Conservation (phyloP, 1,284 basidiomycete genomes). For the Blastosporella zonata region DNA sequence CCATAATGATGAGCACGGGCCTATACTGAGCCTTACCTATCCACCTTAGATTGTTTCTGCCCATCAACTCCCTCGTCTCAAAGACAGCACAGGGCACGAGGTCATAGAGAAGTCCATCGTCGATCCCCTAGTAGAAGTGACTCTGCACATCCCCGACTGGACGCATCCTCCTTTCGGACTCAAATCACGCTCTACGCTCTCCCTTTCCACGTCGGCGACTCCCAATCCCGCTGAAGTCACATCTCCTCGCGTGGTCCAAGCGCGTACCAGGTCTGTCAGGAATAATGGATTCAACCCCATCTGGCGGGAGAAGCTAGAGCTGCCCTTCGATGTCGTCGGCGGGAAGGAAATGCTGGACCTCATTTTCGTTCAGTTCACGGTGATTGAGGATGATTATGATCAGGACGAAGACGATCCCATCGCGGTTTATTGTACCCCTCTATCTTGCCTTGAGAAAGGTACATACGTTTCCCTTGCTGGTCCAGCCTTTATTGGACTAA, state of each 20-base stretch:
- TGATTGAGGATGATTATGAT: constrained; percentile 59
- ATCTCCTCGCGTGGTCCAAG: constrained; percentile 34
- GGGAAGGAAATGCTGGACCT: constrained; percentile 64
- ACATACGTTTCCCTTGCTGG: constrained; percentile 25
- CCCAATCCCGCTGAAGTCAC: constrained; percentile 23
- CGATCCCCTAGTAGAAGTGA: constrained; percentile 80
- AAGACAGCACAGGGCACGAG: constrained; percentile 63
- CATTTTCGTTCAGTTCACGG: constrained; percentile 75
- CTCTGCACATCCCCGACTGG: constrained; percentile 77
- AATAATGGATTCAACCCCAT: constrained; percentile 87
- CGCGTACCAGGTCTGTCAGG: constrained; percentile 58
- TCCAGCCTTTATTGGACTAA: neutral
- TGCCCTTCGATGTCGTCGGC: constrained; percentile 70
- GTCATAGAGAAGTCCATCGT: constrained; percentile 56
- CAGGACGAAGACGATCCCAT: constrained; percentile 50
- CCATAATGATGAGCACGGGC: constrained; percentile 14
- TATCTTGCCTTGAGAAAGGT: constrained; percentile 71
- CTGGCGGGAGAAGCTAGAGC: constrained; percentile 68
- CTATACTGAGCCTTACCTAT: constrained; percentile 5
- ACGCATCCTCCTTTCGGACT: constrained; percentile 32
- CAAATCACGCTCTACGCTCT: constrained; percentile 15
- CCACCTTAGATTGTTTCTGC: constrained; percentile 76
- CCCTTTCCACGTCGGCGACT: constrained; percentile 20
- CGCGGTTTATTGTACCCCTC: constrained; percentile 63
- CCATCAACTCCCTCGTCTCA: constrained; percentile 84